A percentile compares a stretch with the other conserved stretches of the same genome.
Conservation (phyloP, 305 asterid genomes). For the Fraxinus floribunda region DNA sequence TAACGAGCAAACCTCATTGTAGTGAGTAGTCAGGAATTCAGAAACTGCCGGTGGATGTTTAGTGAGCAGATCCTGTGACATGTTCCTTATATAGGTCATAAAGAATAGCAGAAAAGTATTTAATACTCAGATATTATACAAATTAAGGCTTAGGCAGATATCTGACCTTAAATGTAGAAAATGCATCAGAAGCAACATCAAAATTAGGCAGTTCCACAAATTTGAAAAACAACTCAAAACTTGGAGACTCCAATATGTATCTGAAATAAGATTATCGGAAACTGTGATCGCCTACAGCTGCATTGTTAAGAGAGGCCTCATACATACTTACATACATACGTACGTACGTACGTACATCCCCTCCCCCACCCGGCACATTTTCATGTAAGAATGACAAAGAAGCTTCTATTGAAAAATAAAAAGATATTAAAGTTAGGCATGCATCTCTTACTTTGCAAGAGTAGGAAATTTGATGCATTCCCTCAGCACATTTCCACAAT, state of each 20-base stretch:
- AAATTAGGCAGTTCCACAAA: constrained; percentile 85
- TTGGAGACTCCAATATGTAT: constrained; percentile 91
- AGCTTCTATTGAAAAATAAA: constrained; percentile 21
- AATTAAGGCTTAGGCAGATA: constrained; percentile 21
- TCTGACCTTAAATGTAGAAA: constrained; percentile 90
- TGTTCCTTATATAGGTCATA: constrained; percentile 15
- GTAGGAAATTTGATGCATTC: constrained; percentile 88
- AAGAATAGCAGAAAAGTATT: constrained; percentile 27
- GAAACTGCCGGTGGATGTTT: constrained; percentile 77
- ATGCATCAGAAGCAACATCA: constrained; percentile 95
- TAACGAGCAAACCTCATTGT: constrained; percentile 54
- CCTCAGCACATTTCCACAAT: constrained; percentile 94
- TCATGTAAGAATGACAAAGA: constrained; percentile 19
- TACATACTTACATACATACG: neutral
- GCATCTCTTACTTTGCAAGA: constrained; percentile 80
- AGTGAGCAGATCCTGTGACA: constrained; percentile 81
- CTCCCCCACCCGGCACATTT: neutral
- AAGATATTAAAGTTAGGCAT: constrained; percentile 13
- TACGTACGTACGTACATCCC: neutral
- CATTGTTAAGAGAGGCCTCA: constrained; percentile 20
- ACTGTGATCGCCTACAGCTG: constrained; percentile 19
- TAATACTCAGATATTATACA: constrained; percentile 16
- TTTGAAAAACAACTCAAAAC: constrained; percentile 94
- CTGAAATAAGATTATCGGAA: constrained; percentile 44
- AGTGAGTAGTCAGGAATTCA: constrained; percentile 68